Evolutionary conservation across 139 green algal species (phyloP).

Genomic region (Microglena sp.): DNA sequence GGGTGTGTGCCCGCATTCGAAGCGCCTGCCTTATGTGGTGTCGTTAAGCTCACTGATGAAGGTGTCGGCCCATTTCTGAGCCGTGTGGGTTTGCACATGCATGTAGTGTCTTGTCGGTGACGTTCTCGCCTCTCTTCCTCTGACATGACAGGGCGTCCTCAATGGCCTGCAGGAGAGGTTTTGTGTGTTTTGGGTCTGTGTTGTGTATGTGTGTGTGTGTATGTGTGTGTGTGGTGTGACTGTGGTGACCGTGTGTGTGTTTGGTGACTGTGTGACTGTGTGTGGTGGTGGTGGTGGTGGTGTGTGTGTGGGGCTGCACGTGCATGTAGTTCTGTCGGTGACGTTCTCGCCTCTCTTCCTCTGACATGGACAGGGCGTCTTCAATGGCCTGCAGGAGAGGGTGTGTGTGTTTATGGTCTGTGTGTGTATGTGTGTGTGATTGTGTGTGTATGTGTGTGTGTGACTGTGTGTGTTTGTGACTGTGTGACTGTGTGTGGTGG

Average conservation of each 20-base stretch:
- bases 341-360: conserved; percentile 77
- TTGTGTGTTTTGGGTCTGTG: background rate
- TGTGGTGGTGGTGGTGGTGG: background rate
- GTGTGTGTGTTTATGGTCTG: too few relatives aligned
- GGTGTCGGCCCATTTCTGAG: conserved; percentile 88
- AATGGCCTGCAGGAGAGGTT: conserved; percentile 49
- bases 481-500: too few relatives aligned
- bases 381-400: conserved; percentile 58
- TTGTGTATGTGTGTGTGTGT: background rate
- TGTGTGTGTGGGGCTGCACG: conserved; percentile 53
- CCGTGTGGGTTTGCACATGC: conserved; percentile 60
- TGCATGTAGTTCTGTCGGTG: conserved; percentile 95
- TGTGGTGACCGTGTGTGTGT: background rate
- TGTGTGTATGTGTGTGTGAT: too few relatives aligned
- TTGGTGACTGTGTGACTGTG: background rate
- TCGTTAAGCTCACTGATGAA: conserved; percentile 98
- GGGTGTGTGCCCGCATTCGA: background rate
- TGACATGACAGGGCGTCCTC: conserved; percentile 77
- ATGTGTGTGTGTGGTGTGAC: conserved; percentile 5
- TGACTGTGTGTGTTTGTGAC: too few relatives aligned
- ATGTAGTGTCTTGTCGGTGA: conserved; percentile 89
- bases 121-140: conserved; percentile 79
- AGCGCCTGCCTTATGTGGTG: conserved; percentile 7
- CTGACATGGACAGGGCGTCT: conserved; percentile 73
- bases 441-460: too few relatives aligned